phyloP scores from a whole-genome alignment of 2,329 filamentous ascomycete genomes.

The Myriosclerotinia curreyana region DNA sequence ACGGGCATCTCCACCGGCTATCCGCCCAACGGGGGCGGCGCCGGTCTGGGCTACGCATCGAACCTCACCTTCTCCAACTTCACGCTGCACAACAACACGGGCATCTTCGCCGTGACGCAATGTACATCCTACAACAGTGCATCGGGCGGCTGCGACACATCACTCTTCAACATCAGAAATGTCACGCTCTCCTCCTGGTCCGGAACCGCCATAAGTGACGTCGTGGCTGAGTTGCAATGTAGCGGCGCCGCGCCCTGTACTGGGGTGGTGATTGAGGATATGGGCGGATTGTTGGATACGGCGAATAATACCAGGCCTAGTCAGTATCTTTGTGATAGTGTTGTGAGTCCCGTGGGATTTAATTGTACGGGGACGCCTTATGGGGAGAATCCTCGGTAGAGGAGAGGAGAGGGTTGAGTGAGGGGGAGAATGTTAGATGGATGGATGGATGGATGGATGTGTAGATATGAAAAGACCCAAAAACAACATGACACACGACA shows the following conservation, averaged over 20 bases:
- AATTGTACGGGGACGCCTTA: constrained; percentile 19
- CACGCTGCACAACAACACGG: constrained; percentile 10
- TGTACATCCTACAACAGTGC: constrained; percentile 42
- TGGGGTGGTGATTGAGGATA: neutral
- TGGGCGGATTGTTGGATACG: constrained; percentile 14
- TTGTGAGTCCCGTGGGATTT: neutral
- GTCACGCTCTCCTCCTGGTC: constrained; percentile 32
- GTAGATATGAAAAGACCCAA: neutral
- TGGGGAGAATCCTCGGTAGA: constrained; percentile 20
- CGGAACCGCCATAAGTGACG: constrained; percentile 25
- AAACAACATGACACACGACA: neutral
- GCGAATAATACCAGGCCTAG: constrained; percentile 13
- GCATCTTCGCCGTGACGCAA: constrained; percentile 41
- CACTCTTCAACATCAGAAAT: constrained; percentile 41
- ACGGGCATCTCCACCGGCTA: constrained; percentile 50
- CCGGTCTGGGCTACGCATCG: constrained; percentile 46
- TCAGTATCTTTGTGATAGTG: constrained; percentile 18
- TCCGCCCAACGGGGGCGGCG: constrained; percentile 58
- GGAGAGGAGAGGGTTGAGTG: too few species aligned
- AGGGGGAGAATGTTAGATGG: neutral
- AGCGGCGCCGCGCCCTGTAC: constrained; percentile 34
- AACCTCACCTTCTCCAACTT: constrained; percentile 19
- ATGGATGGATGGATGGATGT: neutral
- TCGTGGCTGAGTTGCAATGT: constrained; percentile 39
- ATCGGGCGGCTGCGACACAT: constrained; percentile 43